phyloP scores from a whole-genome alignment of 2,329 filamentous ascomycete genomes.

The Juglanconis juglandina region DNA sequence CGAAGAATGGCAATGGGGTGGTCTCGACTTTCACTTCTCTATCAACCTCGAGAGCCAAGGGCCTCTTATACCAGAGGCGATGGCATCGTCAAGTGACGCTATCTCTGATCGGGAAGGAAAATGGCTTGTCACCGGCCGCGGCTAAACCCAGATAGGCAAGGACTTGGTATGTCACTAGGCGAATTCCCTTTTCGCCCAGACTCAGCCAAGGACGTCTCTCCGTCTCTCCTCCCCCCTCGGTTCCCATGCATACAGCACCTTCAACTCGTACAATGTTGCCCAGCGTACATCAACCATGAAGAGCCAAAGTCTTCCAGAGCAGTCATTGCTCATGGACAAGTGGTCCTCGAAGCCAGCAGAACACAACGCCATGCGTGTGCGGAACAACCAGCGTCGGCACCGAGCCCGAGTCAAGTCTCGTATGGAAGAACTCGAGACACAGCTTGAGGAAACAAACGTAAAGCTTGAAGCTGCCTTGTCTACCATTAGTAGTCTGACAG shows the following conservation, averaged over 20 bases:
- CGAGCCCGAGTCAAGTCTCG: slow-evolving; percentile 40
- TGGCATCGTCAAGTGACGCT: not conserved
- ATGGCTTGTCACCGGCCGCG: slow-evolving; percentile 6
- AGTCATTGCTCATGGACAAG: slow-evolving; percentile 17
- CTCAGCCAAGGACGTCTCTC: slow-evolving; percentile 13
- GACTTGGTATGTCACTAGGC: slow-evolving; percentile 22
- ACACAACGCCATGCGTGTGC: slow-evolving; percentile 36
- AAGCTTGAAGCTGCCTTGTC: slow-evolving; percentile 22
- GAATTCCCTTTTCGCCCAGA: slow-evolving; percentile 7
- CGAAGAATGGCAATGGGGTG: not conserved
- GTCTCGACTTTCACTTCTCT: not conserved
- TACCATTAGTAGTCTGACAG: slow-evolving; percentile 6
- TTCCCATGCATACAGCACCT: not conserved
- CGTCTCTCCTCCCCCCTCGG: not conserved
- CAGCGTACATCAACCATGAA: not conserved
- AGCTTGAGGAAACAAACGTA: slow-evolving; percentile 22
- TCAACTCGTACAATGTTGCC: not conserved
- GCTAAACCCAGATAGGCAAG: slow-evolving; percentile 16
- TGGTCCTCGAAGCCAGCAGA: slow-evolving; percentile 28
- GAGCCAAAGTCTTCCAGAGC: not conserved
- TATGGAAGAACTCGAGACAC: slow-evolving; percentile 35
- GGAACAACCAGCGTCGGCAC: slow-evolving; percentile 51
- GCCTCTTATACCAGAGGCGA: not conserved
- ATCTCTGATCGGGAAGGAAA: not conserved
- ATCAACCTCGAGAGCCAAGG: not conserved